These are phyloP conservation scores for Coprinopsis marcescibilis DNA, from an alignment of 768 basidiomycete species.

Conservation along the genomic window DNA sequence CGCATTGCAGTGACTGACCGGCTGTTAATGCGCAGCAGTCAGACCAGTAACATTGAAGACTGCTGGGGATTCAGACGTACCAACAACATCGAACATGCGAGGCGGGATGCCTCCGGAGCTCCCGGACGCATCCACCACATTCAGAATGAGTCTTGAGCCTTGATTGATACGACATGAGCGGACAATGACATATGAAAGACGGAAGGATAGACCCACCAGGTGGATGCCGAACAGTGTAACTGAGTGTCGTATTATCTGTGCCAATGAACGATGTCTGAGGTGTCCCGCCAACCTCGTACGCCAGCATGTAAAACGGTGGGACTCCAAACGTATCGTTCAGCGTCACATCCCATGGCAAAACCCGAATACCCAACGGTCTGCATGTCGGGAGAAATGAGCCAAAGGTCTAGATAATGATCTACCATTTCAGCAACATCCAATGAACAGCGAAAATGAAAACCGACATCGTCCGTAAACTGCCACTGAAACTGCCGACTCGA, in stretches of 20 bases:
- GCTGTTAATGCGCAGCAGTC: conserved; percentile 16
- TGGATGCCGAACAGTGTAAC: conserved; percentile 34
- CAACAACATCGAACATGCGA: conserved; percentile 27
- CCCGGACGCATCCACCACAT: conserved; percentile 38
- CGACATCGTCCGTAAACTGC: conserved; percentile 25
- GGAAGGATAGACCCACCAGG: conserved; percentile 27
- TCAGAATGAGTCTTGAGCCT: conserved; percentile 41
- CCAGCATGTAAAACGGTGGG: conserved; percentile 38
- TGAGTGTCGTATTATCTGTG: conserved; percentile 22
- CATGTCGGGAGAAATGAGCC: conserved; percentile 23
- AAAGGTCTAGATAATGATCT: conserved; percentile 4
- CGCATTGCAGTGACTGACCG: conserved; percentile 28
- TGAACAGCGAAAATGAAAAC: conserved; percentile 8
- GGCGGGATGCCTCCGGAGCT: conserved; percentile 36
- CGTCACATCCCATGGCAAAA: conserved; percentile 19
- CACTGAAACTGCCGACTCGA: conserved; percentile 24
- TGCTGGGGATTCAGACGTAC: conserved; percentile 23
- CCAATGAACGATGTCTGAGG: conserved; percentile 32
- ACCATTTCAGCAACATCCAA: not conserved
- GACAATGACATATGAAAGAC: not conserved
- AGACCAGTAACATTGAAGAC: too few relatives aligned
- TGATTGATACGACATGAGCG: not conserved
- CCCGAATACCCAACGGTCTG: conserved; percentile 19
- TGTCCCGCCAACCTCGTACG: conserved; percentile 30
- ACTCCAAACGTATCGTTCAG: conserved; percentile 16